Percentiles rank a stretch among this genome's conserved stretches.
Evolutionary conservation across 208 protist genomes (phyloP).

Genomic region (Angomonas ambiguus): DNA sequence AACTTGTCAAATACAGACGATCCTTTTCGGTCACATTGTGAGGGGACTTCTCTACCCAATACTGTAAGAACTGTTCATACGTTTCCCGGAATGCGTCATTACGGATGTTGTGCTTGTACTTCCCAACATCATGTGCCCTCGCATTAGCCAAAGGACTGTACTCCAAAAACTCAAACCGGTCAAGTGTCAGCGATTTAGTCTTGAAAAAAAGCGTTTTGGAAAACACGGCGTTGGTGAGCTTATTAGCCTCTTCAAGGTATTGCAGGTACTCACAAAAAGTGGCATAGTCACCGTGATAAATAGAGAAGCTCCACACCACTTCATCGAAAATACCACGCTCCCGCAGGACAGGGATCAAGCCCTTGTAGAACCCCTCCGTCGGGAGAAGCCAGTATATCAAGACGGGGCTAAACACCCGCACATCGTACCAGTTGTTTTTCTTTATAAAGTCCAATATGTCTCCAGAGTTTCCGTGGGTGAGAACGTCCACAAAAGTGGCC

Average conservation of each 20-base stretch:
- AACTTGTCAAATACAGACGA: constrained; percentile 2
- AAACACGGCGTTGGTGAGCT: neutral
- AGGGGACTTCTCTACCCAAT: constrained; percentile 8
- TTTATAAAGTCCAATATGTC: constrained; percentile 13
- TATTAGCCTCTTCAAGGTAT: too few relatives aligned
- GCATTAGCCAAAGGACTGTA: constrained; percentile 15
- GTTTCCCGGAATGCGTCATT: constrained; percentile 10
- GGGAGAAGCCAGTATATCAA: constrained; percentile 13
- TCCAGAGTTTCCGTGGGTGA: constrained; percentile 5
- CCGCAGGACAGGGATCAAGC: constrained; percentile 2
- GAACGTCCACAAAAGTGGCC: constrained; percentile 8
- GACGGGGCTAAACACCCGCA: neutral
- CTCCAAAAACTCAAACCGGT: constrained; percentile 12
- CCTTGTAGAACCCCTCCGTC: constrained; percentile 4
- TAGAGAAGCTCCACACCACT: constrained; percentile 15
- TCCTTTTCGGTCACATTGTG: neutral
- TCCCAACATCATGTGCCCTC: constrained; percentile 13
- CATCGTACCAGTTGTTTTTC: constrained; percentile 9
- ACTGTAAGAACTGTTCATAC: constrained; percentile 6
- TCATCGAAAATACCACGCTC: neutral
- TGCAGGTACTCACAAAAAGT: constrained; percentile 9
- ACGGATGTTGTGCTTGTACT: constrained; percentile 19
- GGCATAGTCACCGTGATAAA: constrained; percentile 7
- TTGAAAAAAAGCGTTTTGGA: constrained; percentile 4
- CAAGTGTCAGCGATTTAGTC: neutral